A percentile compares a stretch with the other conserved stretches of the same genome.
phyloP scores from a whole-genome alignment of 495 filamentous ascomycete genomes.

The Copromyces sp. region DNA sequence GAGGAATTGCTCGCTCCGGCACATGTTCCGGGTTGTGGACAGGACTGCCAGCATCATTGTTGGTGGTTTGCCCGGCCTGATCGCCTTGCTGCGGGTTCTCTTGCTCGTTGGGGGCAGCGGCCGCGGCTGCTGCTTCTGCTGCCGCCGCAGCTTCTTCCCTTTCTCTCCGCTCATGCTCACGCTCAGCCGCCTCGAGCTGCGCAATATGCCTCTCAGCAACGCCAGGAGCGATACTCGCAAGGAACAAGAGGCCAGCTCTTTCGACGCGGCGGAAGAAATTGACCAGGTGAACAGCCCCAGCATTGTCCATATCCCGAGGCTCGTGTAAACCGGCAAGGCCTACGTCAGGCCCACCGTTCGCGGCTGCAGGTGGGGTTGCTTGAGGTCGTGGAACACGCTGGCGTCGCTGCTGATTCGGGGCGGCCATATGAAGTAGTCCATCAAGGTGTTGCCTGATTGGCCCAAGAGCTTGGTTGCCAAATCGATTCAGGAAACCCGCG shows the following conservation, averaged over 20 bases:
- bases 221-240: constrained; percentile 77
- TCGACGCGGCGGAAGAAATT: constrained; percentile 48
- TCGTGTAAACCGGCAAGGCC: constrained; percentile 4
- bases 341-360: not conserved
- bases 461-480: constrained; percentile 46
- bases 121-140: constrained; percentile 10
- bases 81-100: not conserved
- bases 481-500: constrained; percentile 48
- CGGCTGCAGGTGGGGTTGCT: not conserved
- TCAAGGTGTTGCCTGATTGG: constrained; percentile 65
- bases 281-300: not conserved
- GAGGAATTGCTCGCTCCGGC: not conserved
- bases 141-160: constrained; percentile 36
- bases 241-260: constrained; percentile 67
- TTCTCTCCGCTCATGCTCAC: constrained; percentile 36
- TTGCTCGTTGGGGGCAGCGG: constrained; percentile 1
- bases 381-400: constrained; percentile 1
- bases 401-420: constrained; percentile 16
- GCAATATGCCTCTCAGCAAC: constrained; percentile 75
- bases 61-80: not conserved
- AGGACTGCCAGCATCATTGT: not conserved
- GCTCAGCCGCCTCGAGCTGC: constrained; percentile 47
- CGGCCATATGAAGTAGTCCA: constrained; percentile 49
- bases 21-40: not conserved
- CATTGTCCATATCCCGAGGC: not conserved